phyloP scores from a whole-genome alignment of 2,329 filamentous ascomycete genomes.

The Neonectria magnoliae region DNA sequence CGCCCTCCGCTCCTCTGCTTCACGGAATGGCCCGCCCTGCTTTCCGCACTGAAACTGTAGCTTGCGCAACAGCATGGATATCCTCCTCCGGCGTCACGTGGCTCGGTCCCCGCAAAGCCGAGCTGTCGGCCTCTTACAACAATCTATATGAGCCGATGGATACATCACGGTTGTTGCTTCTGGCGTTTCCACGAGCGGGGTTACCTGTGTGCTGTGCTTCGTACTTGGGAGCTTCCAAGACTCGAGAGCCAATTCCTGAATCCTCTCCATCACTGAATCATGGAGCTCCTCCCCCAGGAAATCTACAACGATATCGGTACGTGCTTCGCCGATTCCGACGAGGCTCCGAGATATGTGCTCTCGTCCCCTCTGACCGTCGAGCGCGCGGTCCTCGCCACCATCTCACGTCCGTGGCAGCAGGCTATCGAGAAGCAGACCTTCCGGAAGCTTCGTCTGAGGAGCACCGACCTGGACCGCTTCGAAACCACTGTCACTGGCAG shows the following conservation, averaged over 20 bases:
- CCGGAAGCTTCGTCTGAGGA: slow-evolving; percentile 30
- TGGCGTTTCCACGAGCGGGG: slow-evolving; percentile 17
- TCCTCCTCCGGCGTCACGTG: slow-evolving; percentile 25
- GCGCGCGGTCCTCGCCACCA: slow-evolving; percentile 31
- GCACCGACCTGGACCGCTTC: slow-evolving; percentile 31
- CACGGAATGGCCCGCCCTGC: slow-evolving; percentile 16
- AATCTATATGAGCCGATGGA: slow-evolving; percentile 26
- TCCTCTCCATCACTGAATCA: slow-evolving; percentile 5
- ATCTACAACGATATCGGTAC: slow-evolving; percentile 33
- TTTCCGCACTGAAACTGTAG: slow-evolving; percentile 19
- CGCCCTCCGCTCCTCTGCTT: slow-evolving; percentile 14
- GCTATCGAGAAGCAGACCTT: slow-evolving; percentile 37
- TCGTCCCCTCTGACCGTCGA: slow-evolving; percentile 16
- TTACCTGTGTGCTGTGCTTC: slow-evolving; percentile 10
- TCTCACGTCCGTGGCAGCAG: slow-evolving; percentile 35
- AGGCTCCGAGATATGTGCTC: slow-evolving; percentile 23
- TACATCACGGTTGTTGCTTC: slow-evolving; percentile 15
- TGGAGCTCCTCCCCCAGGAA: slow-evolving; percentile 30
- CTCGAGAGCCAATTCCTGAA: slow-evolving; percentile 1
- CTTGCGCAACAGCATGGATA: slow-evolving; percentile 11
- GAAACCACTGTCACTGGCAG: slow-evolving; percentile 22
- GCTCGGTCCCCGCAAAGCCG: slow-evolving; percentile 28
- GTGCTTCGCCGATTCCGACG: slow-evolving; percentile 27
- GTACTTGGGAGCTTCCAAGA: slow-evolving; percentile 1
- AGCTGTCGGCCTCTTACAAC: slow-evolving; percentile 20